These are phyloP conservation scores for Fraxinus americana DNA, from an alignment of 257 asterid species.

Conservation along the genomic window DNA sequence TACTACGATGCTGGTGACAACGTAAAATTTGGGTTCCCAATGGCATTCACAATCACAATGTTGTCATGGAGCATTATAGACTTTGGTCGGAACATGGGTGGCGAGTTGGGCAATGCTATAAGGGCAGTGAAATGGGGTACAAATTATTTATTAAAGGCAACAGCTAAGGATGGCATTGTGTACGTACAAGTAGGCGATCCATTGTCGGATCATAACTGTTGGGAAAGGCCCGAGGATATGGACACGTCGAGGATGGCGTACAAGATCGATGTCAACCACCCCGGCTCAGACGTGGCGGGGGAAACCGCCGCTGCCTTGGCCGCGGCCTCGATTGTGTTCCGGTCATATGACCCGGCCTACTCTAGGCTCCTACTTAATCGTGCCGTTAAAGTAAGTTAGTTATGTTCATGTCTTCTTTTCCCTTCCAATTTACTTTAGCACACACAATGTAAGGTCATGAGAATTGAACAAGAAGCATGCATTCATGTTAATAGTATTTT, in stretches of 20 bases:
- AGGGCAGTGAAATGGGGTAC: conserved; percentile 79
- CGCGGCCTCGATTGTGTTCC: conserved; percentile 87
- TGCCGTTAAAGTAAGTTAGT: conserved; percentile 63
- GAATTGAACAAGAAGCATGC: no score
- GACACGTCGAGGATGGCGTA: conserved; percentile 68
- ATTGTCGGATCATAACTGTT: conserved; percentile 79
- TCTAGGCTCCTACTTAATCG: conserved; percentile 72
- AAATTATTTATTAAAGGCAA: conserved; percentile 76
- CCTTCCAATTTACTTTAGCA: background rate
- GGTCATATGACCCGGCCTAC: conserved; percentile 66
- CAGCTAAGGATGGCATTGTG: conserved; percentile 66
- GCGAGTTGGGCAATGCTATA: conserved; percentile 61
- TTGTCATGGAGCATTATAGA: conserved; percentile 84
- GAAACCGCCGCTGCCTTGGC: conserved; percentile 95
- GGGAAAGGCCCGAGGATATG: conserved; percentile 96
- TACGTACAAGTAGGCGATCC: conserved; percentile 85
- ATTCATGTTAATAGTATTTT: conserved; percentile 15
- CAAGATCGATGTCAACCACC: conserved; percentile 60
- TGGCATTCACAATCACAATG: conserved; percentile 82
- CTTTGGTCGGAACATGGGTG: conserved; percentile 66
- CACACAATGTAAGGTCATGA: conserved; percentile 21
- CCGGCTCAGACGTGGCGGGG: conserved; percentile 90
- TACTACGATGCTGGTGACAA: conserved; percentile 97
- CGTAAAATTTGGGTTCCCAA: conserved; percentile 80
- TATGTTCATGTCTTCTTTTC: background rate